Evolutionary conservation across 768 basidiomycete genomes (phyloP).

Genomic region (Auricularia heimuer): DNA sequence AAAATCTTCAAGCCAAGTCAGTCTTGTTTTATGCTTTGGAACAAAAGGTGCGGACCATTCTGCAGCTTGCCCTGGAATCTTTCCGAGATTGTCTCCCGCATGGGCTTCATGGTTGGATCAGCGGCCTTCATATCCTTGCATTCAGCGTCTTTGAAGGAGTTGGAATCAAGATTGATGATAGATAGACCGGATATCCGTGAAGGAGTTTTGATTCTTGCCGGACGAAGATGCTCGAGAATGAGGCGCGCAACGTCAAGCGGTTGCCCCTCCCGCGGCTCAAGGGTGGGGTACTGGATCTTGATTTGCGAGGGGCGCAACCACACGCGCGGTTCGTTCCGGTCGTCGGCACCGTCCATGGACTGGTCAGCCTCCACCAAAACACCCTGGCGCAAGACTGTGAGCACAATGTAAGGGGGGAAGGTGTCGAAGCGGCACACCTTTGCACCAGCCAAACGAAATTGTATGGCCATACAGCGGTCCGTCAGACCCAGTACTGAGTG

Average conservation of each 20-base stretch:
- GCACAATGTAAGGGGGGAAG: too few relatives aligned
- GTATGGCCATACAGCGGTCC: too few relatives aligned
- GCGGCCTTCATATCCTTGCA: not conserved
- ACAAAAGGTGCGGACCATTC: not conserved
- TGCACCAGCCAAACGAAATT: too few relatives aligned
- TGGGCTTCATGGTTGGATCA: not conserved
- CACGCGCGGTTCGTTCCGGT: not conserved
- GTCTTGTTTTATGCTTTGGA: not conserved
- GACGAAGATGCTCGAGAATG: constrained; percentile 1
- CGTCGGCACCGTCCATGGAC: constrained; percentile 1
- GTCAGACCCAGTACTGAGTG: too few relatives aligned
- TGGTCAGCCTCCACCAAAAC: constrained; percentile 16
- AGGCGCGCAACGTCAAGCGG: not conserved
- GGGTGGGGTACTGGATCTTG: not conserved
- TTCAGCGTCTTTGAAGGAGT: not conserved
- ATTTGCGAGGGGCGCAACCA: not conserved
- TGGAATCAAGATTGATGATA: not conserved
- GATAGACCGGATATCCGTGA: not conserved
- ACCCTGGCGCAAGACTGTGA: too few relatives aligned
- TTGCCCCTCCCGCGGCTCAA: not conserved
- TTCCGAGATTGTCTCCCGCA: not conserved
- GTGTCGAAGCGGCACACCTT: too few relatives aligned
- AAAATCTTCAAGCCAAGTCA: too few relatives aligned
- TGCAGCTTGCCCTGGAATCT: not conserved
- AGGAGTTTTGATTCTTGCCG: not conserved